Evolutionary conservation across 495 filamentous ascomycete species (phyloP).

Genomic region (Annulohypoxylon nitens): DNA sequence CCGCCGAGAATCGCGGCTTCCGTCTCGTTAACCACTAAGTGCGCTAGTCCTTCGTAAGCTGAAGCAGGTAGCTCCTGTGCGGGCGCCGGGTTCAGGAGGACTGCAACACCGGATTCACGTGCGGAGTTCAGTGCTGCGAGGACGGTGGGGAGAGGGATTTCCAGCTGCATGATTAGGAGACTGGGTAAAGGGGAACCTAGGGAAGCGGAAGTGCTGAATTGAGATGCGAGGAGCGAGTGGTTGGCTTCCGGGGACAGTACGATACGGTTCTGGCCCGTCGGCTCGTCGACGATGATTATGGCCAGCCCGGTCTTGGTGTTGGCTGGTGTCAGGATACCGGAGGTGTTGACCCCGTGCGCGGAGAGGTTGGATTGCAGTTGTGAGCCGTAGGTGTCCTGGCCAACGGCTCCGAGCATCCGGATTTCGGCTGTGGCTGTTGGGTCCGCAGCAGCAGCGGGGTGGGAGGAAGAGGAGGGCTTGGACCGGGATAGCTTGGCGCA

Average conservation of each 20-base stretch:
- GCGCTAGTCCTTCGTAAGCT: conserved; percentile 76
- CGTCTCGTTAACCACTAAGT: conserved; percentile 91
- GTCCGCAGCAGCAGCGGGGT: conserved; percentile 37
- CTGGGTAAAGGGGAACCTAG: conserved; percentile 61
- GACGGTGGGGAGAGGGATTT: conserved; percentile 81
- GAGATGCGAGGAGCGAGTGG: conserved; percentile 54
- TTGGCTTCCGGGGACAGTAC: conserved; percentile 86
- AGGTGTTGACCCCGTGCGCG: conserved; percentile 72
- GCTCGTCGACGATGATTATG: conserved; percentile 83
- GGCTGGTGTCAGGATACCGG: conserved; percentile 64
- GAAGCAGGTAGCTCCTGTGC: conserved; percentile 76
- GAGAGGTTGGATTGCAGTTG: conserved; percentile 65
- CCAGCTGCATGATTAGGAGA: conserved; percentile 87
- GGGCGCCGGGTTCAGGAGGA: conserved; percentile 88
- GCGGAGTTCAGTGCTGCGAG: conserved; percentile 72
- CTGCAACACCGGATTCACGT: conserved; percentile 62
- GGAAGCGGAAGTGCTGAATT: conserved; percentile 47
- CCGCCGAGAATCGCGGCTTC: conserved; percentile 81
- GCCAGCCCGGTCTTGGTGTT: conserved; percentile 87
- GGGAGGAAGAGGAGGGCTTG: conserved; percentile 36
- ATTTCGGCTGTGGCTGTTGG: conserved; percentile 69
- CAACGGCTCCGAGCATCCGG: conserved; percentile 87
- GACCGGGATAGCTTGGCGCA: conserved; percentile 65
- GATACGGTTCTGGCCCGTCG: conserved; percentile 88
- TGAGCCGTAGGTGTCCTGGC: conserved; percentile 73